These are phyloP conservation scores for Vitis hybrid DNA, from an alignment of 177 flowering plant genomes.

Conservation along the genomic window DNA sequence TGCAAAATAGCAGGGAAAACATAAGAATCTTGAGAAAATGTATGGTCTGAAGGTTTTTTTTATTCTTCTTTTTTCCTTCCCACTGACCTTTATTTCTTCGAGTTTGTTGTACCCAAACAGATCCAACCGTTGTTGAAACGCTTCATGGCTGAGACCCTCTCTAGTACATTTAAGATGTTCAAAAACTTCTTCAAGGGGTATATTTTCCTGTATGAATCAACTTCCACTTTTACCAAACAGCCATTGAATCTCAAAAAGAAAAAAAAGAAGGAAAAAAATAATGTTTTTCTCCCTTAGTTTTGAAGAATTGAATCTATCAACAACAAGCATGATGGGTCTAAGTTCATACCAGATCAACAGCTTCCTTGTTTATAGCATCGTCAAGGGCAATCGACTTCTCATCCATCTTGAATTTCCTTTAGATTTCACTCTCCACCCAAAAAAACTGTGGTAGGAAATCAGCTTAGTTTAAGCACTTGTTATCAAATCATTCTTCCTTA, in stretches of 20 bases:
- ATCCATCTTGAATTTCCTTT: conserved; percentile 28
- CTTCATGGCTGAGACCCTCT: conserved; percentile 52
- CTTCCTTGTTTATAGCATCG: conserved; percentile 50
- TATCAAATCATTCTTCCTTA: background rate
- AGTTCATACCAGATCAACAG: conserved; percentile 60
- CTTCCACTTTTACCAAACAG: background rate
- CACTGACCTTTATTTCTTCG: conserved; percentile 61
- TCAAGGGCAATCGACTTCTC: conserved; percentile 36
- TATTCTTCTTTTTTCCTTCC: too few relatives aligned
- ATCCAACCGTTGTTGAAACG: conserved; percentile 43
- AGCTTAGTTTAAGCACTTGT: background rate
- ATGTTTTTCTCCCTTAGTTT: background rate
- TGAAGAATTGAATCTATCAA: background rate
- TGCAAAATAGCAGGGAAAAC: background rate
- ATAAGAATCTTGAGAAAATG: background rate
- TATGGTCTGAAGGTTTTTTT: background rate
- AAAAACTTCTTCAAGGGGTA: conserved; percentile 64
- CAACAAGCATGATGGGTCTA: background rate
- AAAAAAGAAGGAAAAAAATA: background rate
- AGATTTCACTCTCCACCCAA: background rate
- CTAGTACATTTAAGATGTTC: conserved; percentile 48
- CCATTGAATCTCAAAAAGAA: background rate
- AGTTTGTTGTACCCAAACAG: conserved; percentile 67
- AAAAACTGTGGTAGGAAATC: background rate
- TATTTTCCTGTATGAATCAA: conserved; percentile 45